Evolutionary conservation across 805 yeast genomes (phyloP).

Genomic region (Blastobotrys attinorum): DNA sequence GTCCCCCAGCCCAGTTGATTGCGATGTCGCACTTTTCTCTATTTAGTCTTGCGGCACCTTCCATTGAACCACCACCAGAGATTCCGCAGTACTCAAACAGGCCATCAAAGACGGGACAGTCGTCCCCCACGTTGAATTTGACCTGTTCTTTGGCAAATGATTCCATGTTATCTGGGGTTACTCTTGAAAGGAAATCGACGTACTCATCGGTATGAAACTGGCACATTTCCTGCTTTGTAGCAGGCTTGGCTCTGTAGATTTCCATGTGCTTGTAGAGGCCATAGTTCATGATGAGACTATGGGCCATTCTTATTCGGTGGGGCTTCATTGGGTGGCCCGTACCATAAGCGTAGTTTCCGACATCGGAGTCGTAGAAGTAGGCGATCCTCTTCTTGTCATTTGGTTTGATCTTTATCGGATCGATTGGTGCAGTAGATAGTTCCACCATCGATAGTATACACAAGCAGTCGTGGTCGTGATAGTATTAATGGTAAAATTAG

Average conservation of each 20-base stretch:
- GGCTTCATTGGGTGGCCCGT: conserved; percentile 99
- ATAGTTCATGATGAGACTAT: conserved; percentile 91
- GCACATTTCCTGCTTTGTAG: conserved; percentile 96
- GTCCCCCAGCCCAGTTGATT: conserved; percentile 93
- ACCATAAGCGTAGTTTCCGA: conserved; percentile 96
- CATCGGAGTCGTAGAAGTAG: conserved; percentile 48
- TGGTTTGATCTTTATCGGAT: conserved; percentile 49
- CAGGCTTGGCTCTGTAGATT: conserved; percentile 93
- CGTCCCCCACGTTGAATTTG: conserved; percentile 94
- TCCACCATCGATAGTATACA: not conserved
- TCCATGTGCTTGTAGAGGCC: conserved; percentile 97
- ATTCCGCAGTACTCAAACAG: conserved; percentile 82
- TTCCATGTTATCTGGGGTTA: conserved; percentile 86
- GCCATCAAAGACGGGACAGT: conserved; percentile 93
- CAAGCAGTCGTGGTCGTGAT: too few species aligned
- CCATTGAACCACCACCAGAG: conserved; percentile 86
- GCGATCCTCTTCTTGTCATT: conserved; percentile 41
- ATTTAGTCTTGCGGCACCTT: conserved; percentile 76
- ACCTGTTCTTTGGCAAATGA: conserved; percentile 80
- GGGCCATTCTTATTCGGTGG: conserved; percentile 97
- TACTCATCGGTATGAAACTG: conserved; percentile 98
- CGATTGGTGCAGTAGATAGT: conserved; percentile 41
- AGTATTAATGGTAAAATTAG: not conserved
- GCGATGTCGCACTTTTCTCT: conserved; percentile 89
- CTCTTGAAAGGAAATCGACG: conserved; percentile 83